Percentiles rank a stretch among this genome's conserved stretches.
phyloP scores from a whole-genome alignment of 768 basidiomycete species.

The Gloeopeniophorella convolvens region DNA sequence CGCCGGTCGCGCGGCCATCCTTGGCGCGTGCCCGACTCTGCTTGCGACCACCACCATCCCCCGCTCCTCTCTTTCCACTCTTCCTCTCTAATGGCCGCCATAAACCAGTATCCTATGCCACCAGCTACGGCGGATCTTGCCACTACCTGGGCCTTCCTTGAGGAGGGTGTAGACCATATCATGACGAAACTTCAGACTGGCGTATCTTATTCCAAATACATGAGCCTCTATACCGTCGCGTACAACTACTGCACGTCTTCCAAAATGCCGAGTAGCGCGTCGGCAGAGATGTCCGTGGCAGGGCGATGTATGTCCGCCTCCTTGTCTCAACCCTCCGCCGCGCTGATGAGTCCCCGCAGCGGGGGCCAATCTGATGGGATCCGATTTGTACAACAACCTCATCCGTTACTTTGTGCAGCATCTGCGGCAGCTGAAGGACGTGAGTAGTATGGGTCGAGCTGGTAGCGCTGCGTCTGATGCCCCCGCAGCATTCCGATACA shows the following conservation, averaged over 20 bases:
- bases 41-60: slow-evolving; percentile 12
- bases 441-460: slow-evolving; percentile 34
- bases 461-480: slow-evolving; percentile 1
- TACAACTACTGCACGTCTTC: slow-evolving; percentile 98
- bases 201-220: slow-evolving; percentile 85
- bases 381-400: slow-evolving; percentile 93
- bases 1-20: not conserved
- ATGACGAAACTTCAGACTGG: slow-evolving; percentile 88
- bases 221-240: slow-evolving; percentile 83
- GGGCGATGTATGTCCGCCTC: slow-evolving; percentile 49
- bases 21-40: not conserved
- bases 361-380: slow-evolving; percentile 94
- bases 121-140: slow-evolving; percentile 60
- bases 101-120: slow-evolving; percentile 41
- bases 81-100: slow-evolving; percentile 8
- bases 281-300: slow-evolving; percentile 32
- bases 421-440: slow-evolving; percentile 59
- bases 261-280: slow-evolving; percentile 53
- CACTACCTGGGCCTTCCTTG: slow-evolving; percentile 85
- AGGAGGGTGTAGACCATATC: slow-evolving; percentile 86
- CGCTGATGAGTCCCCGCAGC: slow-evolving; percentile 35
- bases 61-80: not conserved
- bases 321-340: not conserved
- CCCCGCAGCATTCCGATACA: slow-evolving; percentile 60
- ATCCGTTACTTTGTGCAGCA: slow-evolving; percentile 86